Conservation (phyloP, 129 eudicot species). For the Chrysanthemum seticuspe region DNA sequence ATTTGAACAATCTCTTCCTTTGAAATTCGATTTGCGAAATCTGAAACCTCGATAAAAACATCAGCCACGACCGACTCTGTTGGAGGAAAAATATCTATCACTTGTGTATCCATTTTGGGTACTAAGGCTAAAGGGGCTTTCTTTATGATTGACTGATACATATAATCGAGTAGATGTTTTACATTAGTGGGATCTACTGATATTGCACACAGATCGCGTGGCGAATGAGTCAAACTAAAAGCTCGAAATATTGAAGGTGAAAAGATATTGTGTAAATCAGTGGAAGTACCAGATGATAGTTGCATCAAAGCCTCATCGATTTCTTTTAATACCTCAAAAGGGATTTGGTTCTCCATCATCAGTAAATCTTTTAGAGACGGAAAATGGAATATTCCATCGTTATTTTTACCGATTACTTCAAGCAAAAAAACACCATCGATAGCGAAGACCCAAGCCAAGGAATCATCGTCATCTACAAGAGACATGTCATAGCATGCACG, state of each 20-base stretch:
- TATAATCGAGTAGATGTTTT: slow-evolving; percentile 19
- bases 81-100: too few relatives aligned
- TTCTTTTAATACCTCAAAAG: slow-evolving; percentile 23
- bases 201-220: neutral
- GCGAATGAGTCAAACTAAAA: slow-evolving; percentile 8
- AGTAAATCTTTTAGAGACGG: slow-evolving; percentile 22
- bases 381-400: too few relatives aligned
- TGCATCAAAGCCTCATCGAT: slow-evolving; percentile 1
- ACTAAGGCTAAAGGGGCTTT: neutral
- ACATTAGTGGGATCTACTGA: neutral
- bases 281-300: neutral
- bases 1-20: neutral
- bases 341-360: slow-evolving; percentile 46
- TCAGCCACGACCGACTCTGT: too few relatives aligned
- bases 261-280: neutral
- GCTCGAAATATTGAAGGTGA: neutral
- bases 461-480: slow-evolving; percentile 12
- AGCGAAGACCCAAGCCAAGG: too few relatives aligned
- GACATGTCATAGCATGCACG: slow-evolving; percentile 41
- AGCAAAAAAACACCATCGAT: too few relatives aligned
- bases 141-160: slow-evolving; percentile 7
- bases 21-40: neutral
- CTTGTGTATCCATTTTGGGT: too few relatives aligned
- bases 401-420: too few relatives aligned
- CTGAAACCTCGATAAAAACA: too few relatives aligned